Base-by-base conservation (phyloP, 1,284 basidiomycete genomes). In the Schizopora paradoxa region DNA sequence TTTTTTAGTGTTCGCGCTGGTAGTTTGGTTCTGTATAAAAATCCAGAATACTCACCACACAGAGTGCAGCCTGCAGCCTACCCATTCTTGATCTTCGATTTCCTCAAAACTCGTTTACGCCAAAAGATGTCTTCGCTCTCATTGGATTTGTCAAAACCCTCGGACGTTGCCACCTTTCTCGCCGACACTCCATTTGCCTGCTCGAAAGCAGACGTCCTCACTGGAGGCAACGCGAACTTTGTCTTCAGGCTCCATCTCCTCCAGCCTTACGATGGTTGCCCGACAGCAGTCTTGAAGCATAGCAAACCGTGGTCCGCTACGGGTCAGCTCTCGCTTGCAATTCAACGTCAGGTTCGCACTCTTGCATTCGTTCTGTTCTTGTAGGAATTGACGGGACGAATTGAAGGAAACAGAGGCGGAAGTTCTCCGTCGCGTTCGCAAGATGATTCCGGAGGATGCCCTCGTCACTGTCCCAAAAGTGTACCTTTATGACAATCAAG, bases 321-420 rank as follows among this genome's bases (percentile, higher is more conserved):
- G 16, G 38, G 26, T 31, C 31, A 14, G 13, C 42, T 45, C 18
- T 31, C 31, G 3, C 39, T 47, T 18, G 6, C 29, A 11, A 34
- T 36, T 8, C 47, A 49, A 23, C 42, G 50, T 22, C 50, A 51
- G 50, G 50, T 51, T 11, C 7, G 31, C 26, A 5, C n/a, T n/a
- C n/a, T 28, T 10, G 13, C 6, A 13, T 10, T 13, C 33, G 6
- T 5, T 34, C 7, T 2, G 8, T n/a, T 13, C 14, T 22, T 35
- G 33, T 35, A 5, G 5, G 29, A 16, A 14, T 13, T 29, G 16
- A 21, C 14, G 8, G 5, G 6, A 21, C 16, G n/a, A 19, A 47
- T 36, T 29, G 19, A 21, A 52, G 48, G 43, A 42, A 8, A 45
- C 19, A 28, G 51, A 52, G 27, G 23, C 26, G 2, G n/a, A 42